Evolutionary conservation across 345 rosid species (phyloP).

Genomic region (Populus nigra): DNA sequence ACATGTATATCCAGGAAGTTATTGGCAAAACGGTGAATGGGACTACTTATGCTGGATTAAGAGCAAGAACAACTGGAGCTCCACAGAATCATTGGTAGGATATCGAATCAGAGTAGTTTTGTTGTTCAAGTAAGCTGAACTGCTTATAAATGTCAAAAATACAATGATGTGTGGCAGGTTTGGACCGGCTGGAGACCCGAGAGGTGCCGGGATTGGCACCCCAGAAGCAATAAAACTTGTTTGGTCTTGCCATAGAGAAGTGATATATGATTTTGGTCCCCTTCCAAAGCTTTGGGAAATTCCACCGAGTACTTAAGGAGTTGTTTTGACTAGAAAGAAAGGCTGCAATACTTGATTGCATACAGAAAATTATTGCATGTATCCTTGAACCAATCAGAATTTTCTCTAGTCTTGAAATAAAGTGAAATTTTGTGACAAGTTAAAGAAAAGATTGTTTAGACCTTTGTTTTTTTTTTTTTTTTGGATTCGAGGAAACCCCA

Average conservation of each 20-base stretch:
- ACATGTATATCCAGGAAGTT: slow-evolving; percentile 57
- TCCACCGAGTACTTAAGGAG: slow-evolving; percentile 58
- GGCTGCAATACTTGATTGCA: no score
- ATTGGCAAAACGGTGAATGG: slow-evolving; percentile 89
- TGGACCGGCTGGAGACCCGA: slow-evolving; percentile 97
- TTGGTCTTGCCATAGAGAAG: slow-evolving; percentile 96
- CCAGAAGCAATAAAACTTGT: slow-evolving; percentile 97
- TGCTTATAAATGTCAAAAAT: not conserved
- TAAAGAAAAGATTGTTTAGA: no score
- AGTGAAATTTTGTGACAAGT: no score
- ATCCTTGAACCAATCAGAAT: no score
- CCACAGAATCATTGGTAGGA: slow-evolving; percentile 96
- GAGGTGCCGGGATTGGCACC: slow-evolving; percentile 98
- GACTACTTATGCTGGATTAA: slow-evolving; percentile 88
- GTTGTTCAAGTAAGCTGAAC: not conserved
- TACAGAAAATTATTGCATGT: no score
- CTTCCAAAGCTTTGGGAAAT: slow-evolving; percentile 67
- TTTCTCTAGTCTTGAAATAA: no score
- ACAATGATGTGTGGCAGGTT: slow-evolving; percentile 52
- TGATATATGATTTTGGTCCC: slow-evolving; percentile 89
- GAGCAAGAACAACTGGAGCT: slow-evolving; percentile 97
- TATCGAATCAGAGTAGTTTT: not conserved
- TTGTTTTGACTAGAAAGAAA: no score
- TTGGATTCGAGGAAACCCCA: no score
- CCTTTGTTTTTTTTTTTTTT: no score